These are phyloP conservation scores for Spongiforma sp. DNA, from an alignment of 1,284 basidiomycete genomes.

Conservation along the genomic window DNA sequence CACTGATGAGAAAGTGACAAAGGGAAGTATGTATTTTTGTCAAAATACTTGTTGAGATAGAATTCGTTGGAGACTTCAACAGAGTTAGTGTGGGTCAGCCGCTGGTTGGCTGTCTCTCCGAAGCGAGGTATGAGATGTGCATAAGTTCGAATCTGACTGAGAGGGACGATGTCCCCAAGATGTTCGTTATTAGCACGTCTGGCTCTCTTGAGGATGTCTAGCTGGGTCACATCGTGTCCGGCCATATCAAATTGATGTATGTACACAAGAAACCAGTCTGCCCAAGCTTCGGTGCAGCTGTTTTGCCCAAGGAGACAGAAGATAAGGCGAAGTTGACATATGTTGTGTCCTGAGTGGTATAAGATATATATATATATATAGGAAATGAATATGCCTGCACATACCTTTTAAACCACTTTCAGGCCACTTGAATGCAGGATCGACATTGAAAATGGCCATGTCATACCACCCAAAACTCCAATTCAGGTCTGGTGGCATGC, in stretches of 20 bases:
- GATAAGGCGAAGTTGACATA: neutral
- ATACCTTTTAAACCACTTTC: neutral
- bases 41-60: neutral
- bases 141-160: neutral
- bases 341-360: neutral
- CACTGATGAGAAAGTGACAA: neutral
- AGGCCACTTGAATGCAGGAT: neutral
- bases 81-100: neutral
- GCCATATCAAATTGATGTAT: neutral
- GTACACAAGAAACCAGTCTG: neutral
- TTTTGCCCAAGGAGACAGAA: neutral
- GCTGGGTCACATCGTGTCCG: neutral
- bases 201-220: neutral
- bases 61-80: neutral
- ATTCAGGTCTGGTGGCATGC: neutral
- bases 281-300: neutral
- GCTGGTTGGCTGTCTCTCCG: neutral
- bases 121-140: neutral
- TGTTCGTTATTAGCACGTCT: neutral
- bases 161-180: neutral
- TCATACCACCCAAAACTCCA: neutral
- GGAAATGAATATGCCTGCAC: too few species aligned
- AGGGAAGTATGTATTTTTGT: neutral
- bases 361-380: too few species aligned
- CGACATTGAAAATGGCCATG: neutral